Evolutionary conservation across 352 stramenopile genomes (phyloP).

Genomic region (Globisporangium megalacanthum): DNA sequence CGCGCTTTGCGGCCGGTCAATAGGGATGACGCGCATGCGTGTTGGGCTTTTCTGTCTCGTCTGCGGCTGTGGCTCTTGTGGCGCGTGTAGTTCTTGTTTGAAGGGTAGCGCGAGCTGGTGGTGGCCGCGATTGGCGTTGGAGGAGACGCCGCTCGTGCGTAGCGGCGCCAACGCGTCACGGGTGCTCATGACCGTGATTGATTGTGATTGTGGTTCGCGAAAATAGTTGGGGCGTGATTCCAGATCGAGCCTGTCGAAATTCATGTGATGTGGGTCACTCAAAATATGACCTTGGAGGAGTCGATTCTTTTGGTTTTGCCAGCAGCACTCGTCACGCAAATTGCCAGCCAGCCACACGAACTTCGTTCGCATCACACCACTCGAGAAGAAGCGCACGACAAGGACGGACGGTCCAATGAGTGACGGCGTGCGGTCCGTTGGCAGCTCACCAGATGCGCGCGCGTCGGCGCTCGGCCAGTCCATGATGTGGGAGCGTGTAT

Average conservation of each 20-base stretch:
- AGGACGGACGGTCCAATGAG: slow-evolving; percentile 15
- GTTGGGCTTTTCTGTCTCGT: not conserved
- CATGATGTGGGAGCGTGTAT: slow-evolving; percentile 74
- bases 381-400: too few species aligned
- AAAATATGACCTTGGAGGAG: too few species aligned
- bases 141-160: not conserved
- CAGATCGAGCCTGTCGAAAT: too few species aligned
- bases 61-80: not conserved
- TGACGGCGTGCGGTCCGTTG: slow-evolving; percentile 32
- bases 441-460: slow-evolving; percentile 36
- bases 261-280: too few species aligned
- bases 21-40: slow-evolving; percentile 30
- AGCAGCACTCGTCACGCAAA: too few species aligned
- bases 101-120: too few species aligned
- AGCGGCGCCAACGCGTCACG: not conserved
- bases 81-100: too few species aligned
- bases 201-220: not conserved
- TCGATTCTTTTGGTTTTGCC: too few species aligned
- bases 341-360: too few species aligned
- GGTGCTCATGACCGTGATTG: not conserved
- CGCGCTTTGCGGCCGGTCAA: slow-evolving; percentile 32
- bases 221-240: too few species aligned
- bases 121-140: too few species aligned
- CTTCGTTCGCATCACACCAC: too few species aligned
- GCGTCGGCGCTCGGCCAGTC: slow-evolving; percentile 45